Conservation (phyloP, 75 land plant genomes). For the Pinus albicaulis region DNA sequence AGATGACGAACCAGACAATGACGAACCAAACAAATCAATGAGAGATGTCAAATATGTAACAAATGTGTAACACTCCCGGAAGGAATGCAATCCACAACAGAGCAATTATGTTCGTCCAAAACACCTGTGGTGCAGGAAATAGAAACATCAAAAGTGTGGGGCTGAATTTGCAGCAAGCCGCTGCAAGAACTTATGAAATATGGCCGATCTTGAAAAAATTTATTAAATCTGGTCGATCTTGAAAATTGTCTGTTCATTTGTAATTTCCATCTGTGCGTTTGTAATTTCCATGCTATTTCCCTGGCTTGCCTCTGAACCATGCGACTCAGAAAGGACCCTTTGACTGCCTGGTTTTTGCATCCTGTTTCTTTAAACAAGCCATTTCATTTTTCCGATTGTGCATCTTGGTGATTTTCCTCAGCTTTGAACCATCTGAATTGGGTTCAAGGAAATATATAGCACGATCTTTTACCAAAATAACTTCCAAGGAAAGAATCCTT, state of each 20-base stretch:
- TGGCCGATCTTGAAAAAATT: constrained; percentile 4
- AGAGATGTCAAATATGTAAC: too few species aligned
- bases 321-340: constrained; percentile 3
- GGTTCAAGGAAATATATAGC: too few species aligned
- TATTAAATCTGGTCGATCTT: too few species aligned
- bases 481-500: too few species aligned
- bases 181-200: background rate
- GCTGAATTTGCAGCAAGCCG: too few species aligned
- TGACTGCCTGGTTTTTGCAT: background rate
- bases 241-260: too few species aligned
- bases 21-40: background rate
- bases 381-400: too few species aligned
- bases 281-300: background rate
- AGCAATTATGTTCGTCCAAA: background rate
- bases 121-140: background rate
- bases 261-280: background rate
- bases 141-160: background rate
- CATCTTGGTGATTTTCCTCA: too few species aligned
- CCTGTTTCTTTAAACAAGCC: too few species aligned
- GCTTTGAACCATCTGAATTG: too few species aligned
- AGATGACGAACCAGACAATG: too few species aligned
- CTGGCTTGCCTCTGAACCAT: background rate
- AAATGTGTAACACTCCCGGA: background rate
- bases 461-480: too few species aligned
- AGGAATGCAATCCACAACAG: background rate